Evolutionary conservation across 1,284 basidiomycete species (phyloP).

Genomic region (Neonothopanus nambi): DNA sequence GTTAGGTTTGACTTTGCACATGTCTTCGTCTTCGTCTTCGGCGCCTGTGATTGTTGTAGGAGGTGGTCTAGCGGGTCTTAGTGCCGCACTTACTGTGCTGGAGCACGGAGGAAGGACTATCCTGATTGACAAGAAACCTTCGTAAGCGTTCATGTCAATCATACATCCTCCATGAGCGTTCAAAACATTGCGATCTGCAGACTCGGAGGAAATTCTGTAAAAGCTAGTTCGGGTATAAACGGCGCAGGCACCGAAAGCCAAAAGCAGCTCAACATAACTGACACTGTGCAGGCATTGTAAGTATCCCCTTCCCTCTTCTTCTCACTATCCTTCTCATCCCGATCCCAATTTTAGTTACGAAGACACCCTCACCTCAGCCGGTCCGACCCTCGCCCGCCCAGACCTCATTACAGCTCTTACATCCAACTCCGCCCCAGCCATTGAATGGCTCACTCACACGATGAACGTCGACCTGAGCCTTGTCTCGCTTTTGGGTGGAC

Average conservation of each 20-base stretch:
- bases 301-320: constrained; percentile 1
- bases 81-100: constrained; percentile 79
- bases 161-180: too few species aligned
- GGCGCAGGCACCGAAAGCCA: constrained; percentile 72
- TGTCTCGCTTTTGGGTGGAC: constrained; percentile 83
- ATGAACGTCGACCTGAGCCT: constrained; percentile 81
- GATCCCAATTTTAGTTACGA: too few species aligned
- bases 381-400: constrained; percentile 79
- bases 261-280: constrained; percentile 63
- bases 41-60: constrained; percentile 63
- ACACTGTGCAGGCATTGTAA: constrained; percentile 61
- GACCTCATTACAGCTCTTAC: constrained; percentile 86
- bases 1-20: too few species aligned
- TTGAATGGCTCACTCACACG: constrained; percentile 78
- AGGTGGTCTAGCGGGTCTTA: constrained; percentile 76
- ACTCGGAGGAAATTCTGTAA: constrained; percentile 80
- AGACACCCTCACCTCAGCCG: constrained; percentile 80
- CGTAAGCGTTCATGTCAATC: constrained; percentile 23
- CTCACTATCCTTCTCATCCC: not conserved
- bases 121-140: constrained; percentile 71
- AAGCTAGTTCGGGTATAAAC: constrained; percentile 81
- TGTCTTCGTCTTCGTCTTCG: not conserved
- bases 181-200: constrained; percentile 12
- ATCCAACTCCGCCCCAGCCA: constrained; percentile 77
- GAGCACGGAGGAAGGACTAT: constrained; percentile 82